phyloP scores from a whole-genome alignment of 2,329 filamentous ascomycete genomes.

The Pseudogymnoascus sp. region DNA sequence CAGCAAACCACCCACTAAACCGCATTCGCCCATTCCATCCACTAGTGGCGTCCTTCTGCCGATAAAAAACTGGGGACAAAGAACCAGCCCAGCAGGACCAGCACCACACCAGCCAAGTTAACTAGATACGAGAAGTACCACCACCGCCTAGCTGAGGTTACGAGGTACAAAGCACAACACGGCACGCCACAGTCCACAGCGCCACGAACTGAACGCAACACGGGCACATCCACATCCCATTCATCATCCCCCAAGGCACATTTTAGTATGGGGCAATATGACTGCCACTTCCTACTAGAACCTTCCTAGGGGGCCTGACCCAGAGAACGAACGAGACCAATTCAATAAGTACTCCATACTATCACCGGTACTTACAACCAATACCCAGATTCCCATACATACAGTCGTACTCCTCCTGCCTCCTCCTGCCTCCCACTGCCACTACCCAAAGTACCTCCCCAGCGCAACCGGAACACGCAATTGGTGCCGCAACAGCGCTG shows the following conservation, averaged over 20 bases:
- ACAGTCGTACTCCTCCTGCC: too few species aligned
- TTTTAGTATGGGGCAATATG: too few species aligned
- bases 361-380: not conserved
- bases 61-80: not conserved
- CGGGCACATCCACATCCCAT: too few species aligned
- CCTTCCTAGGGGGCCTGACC: constrained; percentile 4
- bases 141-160: not conserved
- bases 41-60: not conserved
- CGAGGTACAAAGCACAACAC: not conserved
- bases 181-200: not conserved
- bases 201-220: not conserved
- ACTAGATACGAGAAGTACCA: not conserved
- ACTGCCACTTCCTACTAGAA: not conserved
- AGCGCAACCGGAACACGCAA: not conserved
- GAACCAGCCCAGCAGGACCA: too few species aligned
- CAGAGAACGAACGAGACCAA: not conserved
- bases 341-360: not conserved
- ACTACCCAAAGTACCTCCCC: not conserved
- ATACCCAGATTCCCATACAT: too few species aligned
- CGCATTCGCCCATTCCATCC: too few species aligned
- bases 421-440: not conserved
- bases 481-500: too few species aligned
- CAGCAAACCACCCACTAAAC: not conserved
- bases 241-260: not conserved
- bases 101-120: too few species aligned